Base-by-base conservation (phyloP, 208 protist genomes). In the Borovskyia barvae region DNA sequence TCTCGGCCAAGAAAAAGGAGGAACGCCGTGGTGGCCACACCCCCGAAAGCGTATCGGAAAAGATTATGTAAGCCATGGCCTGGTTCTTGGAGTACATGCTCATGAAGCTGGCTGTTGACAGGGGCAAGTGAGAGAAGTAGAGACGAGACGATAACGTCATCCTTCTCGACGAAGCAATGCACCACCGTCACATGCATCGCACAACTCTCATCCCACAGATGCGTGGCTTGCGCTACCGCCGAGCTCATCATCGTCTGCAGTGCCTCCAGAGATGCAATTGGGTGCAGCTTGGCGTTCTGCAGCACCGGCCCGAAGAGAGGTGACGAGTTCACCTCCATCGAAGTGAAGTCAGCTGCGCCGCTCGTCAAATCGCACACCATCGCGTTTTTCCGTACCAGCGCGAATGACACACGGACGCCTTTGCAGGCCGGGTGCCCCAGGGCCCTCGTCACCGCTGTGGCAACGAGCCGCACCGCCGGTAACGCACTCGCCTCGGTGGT, bases 31-130 rank as follows among this genome's bases (percentile, higher is more conserved):
- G 62, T 66, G 40, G 61, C 60, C 14, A 59, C 68, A n/a, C 82
- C 82, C 39, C 82, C 82, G 35, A 88, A 67, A 39, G 70, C 82
- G 42, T 84, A 80, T 56, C 72, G 75, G 58, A 72, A 80, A 29
- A 82, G 49, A 7, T 77, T 61, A 2, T 35, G 19, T 25, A 75
- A 46, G 19, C 20, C n/a, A 36, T 32, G 59, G 32, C 29, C 46
- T 29, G 25, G 33, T 22, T 39, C 32, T 33, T 69, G 36, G 42
- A 68, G 35, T 51, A 75, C 56, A 30, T 63, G 29, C 37, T 40
- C 54, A 22, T 85, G 73, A 7, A 66, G 17, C 35, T 28, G 40
- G 32, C 37, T 45, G 40, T 58, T 73, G 24, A 51, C 48, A 9
- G 65, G 30, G 3, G 71, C 48, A 19, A 82, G 54, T 50, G 82